These are phyloP conservation scores for Przewalskia tangutica DNA, from an alignment of 257 asterid species.

Conservation along the genomic window DNA sequence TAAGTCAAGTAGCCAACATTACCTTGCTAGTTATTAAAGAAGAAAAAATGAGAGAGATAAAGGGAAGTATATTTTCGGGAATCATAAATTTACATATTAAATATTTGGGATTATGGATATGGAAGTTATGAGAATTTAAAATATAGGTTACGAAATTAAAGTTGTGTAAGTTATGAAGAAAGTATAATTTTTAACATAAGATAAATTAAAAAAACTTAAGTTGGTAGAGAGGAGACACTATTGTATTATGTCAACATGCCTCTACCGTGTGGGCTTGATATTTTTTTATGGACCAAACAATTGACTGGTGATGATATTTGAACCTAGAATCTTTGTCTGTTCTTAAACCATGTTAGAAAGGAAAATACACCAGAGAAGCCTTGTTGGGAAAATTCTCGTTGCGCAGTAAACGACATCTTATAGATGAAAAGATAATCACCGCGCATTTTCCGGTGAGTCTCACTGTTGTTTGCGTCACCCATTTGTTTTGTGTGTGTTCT, in stretches of 20 bases:
- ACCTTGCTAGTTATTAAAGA: no score
- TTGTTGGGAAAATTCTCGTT: not conserved
- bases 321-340: not conserved
- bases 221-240: not conserved
- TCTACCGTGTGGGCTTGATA: not conserved
- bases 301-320: not conserved
- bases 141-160: no score
- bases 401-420: not conserved
- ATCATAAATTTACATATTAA: no score
- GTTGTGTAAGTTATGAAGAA: no score
- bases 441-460: not conserved
- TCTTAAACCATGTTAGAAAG: not conserved
- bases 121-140: no score
- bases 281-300: not conserved
- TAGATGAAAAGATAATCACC: not conserved
- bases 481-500: not conserved
- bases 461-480: not conserved
- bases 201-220: no score
- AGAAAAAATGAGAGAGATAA: no score
- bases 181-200: no score
- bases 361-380: not conserved
- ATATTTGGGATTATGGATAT: no score
- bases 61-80: no score
- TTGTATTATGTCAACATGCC: not conserved
- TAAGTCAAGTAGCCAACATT: no score